phyloP scores from a whole-genome alignment of 1,284 basidiomycete species.

The Ustilago esculenta region DNA sequence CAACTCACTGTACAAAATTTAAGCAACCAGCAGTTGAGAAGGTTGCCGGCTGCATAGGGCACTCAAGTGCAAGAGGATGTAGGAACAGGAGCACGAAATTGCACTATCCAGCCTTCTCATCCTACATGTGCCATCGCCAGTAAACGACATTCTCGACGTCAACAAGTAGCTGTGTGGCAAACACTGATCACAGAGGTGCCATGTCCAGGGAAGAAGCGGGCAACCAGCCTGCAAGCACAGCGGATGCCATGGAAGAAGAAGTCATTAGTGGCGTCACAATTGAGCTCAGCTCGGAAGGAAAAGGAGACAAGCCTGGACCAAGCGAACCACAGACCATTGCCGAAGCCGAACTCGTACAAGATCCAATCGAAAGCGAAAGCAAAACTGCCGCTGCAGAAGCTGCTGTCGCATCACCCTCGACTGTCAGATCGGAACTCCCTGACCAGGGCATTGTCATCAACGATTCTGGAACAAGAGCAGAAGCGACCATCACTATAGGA shows the following conservation, averaged over 20 bases:
- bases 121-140: too few species aligned
- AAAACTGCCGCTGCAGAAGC: constrained; percentile 1
- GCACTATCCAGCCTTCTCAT: too few species aligned
- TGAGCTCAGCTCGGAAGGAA: background rate
- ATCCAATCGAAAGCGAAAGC: background rate
- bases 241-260: background rate
- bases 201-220: constrained; percentile 3
- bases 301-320: background rate
- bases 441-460: background rate
- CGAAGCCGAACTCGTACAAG: background rate
- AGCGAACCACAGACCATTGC: too few species aligned
- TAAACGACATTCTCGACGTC: too few species aligned
- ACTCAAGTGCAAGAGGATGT: too few species aligned
- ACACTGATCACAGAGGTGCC: background rate
- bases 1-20: too few species aligned
- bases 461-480: background rate
- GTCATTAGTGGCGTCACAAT: background rate
- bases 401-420: background rate
- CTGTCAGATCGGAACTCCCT: background rate
- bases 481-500: background rate
- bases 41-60: too few species aligned
- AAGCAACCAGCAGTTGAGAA: too few species aligned
- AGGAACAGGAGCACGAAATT: too few species aligned
- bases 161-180: too few species aligned
- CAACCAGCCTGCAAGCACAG: background rate